phyloP scores from a whole-genome alignment of 495 filamentous ascomycete genomes.

The Tuber microsphaerosporum region DNA sequence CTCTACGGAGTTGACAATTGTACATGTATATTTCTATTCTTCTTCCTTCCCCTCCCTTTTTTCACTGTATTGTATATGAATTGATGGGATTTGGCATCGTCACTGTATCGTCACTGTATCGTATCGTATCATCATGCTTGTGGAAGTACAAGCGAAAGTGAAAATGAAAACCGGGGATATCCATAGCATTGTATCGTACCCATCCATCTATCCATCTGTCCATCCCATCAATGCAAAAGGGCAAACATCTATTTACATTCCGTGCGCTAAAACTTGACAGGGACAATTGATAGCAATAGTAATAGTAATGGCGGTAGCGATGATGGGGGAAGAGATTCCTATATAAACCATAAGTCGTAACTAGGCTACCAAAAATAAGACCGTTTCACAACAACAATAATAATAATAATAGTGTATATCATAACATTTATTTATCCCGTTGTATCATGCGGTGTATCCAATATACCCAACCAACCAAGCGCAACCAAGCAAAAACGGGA shows the following conservation, averaged over 20 bases:
- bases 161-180: neutral
- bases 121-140: neutral
- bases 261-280: neutral
- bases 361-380: neutral
- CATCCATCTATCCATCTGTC: neutral
- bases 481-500: neutral
- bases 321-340: neutral
- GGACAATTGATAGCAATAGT: neutral
- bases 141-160: neutral
- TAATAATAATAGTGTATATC: no score
- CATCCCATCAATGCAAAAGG: neutral
- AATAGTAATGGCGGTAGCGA: neutral
- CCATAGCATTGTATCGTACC: neutral
- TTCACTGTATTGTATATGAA: neutral
- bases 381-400: neutral
- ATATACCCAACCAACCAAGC: neutral
- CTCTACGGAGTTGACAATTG: constrained; percentile 2
- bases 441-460: neutral
- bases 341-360: neutral
- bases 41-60: neutral
- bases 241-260: neutral
- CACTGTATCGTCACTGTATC: neutral
- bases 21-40: neutral
- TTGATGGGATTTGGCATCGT: neutral
- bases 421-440: neutral